Percentiles rank a stretch among this genome's conserved stretches.
These are phyloP conservation scores for Lasiodiplodia sp. DNA, from an alignment of 2,329 filamentous ascomycete genomes.

Conservation along the genomic window DNA sequence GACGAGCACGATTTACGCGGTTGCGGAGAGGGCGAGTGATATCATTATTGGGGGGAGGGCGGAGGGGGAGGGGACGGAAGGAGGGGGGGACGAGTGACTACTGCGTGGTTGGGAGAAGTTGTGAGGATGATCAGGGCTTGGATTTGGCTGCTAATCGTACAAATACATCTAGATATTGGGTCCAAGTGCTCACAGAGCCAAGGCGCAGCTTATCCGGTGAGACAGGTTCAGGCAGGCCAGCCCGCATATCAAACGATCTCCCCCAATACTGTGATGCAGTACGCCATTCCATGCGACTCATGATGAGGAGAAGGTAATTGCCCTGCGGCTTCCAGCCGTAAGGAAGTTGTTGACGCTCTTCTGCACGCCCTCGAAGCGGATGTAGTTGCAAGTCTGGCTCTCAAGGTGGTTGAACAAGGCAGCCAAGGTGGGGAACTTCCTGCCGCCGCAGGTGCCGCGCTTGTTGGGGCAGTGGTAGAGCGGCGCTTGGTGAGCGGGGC, in stretches of 20 bases:
- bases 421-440: constrained; percentile 51
- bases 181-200: no score
- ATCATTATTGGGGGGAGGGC: constrained; percentile 9
- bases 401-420: constrained; percentile 55
- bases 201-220: no score
- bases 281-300: no score
- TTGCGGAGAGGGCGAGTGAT: constrained; percentile 46
- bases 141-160: no score
- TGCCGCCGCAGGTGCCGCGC: constrained; percentile 44
- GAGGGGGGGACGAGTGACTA: neutral
- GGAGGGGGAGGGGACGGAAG: no score
- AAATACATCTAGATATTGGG: no score
- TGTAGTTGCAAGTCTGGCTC: constrained; percentile 52
- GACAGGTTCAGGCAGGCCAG: no score
- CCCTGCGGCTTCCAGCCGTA: neutral
- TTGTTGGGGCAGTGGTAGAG: constrained; percentile 57
- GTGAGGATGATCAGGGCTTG: neutral
- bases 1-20: constrained; percentile 46
- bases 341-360: constrained; percentile 33
- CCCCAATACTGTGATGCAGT: no score
- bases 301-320: neutral
- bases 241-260: no score
- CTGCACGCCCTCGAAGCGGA: constrained; percentile 53
- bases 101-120: neutral
- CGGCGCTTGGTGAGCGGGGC: constrained; percentile 58